Evolutionary conservation across 2,329 filamentous ascomycete genomes (phyloP).

Genomic region (Pseudofabraea citricarpa): DNA sequence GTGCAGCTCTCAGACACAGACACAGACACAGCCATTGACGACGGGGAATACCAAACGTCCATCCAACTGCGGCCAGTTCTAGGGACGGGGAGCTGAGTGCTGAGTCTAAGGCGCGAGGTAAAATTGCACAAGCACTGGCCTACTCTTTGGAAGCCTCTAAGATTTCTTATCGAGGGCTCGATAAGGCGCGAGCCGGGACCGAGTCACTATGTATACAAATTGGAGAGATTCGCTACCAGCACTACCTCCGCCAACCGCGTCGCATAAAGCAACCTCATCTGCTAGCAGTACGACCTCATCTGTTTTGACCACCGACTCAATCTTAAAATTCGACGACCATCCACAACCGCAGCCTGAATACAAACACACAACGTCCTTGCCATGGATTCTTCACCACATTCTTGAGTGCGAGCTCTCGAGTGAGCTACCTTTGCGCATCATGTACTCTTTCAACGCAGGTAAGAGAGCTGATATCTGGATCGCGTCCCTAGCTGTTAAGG

Average conservation of each 20-base stretch:
- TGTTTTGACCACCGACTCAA: not conserved
- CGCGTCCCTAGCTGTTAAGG: no score
- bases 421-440: slow-evolving; percentile 20
- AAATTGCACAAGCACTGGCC: no score
- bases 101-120: no score
- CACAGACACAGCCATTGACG: no score
- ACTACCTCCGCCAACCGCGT: not conserved
- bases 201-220: not conserved
- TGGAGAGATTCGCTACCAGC: not conserved
- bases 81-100: no score
- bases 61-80: no score
- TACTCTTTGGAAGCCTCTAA: no score
- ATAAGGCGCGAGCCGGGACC: no score
- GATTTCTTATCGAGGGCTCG: no score
- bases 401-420: slow-evolving; percentile 10
- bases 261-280: not conserved
- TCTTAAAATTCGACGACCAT: not conserved
- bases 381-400: slow-evolving; percentile 22
- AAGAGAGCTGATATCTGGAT: slow-evolving; percentile 3
- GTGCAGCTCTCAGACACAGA: no score
- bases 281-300: not conserved
- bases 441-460: slow-evolving; percentile 25
- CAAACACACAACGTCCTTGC: slow-evolving; percentile 1
- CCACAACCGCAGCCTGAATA: slow-evolving; percentile 1
- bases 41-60: no score